These are phyloP conservation scores for Cladophialophora chaetospira DNA, from an alignment of 2,329 filamentous ascomycete genomes.

Conservation along the genomic window DNA sequence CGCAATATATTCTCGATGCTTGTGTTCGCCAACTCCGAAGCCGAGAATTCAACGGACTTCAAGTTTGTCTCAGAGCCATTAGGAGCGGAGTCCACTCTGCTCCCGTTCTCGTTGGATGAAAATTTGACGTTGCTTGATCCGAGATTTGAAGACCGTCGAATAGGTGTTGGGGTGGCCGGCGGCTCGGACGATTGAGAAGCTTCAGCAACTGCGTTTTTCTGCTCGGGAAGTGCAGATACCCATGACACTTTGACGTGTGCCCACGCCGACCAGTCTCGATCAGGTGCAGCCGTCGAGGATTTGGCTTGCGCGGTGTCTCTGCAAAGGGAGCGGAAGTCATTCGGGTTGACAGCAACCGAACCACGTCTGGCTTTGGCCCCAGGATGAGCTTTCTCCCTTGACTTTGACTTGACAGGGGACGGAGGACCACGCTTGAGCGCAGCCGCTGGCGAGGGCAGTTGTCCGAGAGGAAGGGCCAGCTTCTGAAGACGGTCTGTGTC, in stretches of 20 bases:
- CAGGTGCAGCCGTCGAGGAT: slow-evolving; percentile 35
- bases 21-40: slow-evolving; percentile 26
- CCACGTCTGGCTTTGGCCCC: slow-evolving; percentile 36
- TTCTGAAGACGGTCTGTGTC: slow-evolving; percentile 78
- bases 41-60: slow-evolving; percentile 23
- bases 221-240: slow-evolving; percentile 55
- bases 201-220: slow-evolving; percentile 30
- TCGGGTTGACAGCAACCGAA: slow-evolving; percentile 66
- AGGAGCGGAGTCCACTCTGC: slow-evolving; percentile 45
- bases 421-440: slow-evolving; percentile 55
- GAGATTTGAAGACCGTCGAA: slow-evolving; percentile 64
- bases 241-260: slow-evolving; percentile 79
- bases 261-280: slow-evolving; percentile 70
- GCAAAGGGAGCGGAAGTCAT: slow-evolving; percentile 77
- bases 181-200: slow-evolving; percentile 44
- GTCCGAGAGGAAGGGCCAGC: slow-evolving; percentile 78
- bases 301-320: slow-evolving; percentile 53
- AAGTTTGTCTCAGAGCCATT: not conserved
- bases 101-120: slow-evolving; percentile 46
- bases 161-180: slow-evolving; percentile 73
- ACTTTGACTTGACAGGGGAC: slow-evolving; percentile 63
- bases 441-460: slow-evolving; percentile 61
- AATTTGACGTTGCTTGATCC: slow-evolving; percentile 46
- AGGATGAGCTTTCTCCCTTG: slow-evolving; percentile 68
- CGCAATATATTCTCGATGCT: slow-evolving; percentile 42